Evolutionary conservation across 2,329 filamentous ascomycete genomes (phyloP).

Genomic region (Aspergillus jensenii): DNA sequence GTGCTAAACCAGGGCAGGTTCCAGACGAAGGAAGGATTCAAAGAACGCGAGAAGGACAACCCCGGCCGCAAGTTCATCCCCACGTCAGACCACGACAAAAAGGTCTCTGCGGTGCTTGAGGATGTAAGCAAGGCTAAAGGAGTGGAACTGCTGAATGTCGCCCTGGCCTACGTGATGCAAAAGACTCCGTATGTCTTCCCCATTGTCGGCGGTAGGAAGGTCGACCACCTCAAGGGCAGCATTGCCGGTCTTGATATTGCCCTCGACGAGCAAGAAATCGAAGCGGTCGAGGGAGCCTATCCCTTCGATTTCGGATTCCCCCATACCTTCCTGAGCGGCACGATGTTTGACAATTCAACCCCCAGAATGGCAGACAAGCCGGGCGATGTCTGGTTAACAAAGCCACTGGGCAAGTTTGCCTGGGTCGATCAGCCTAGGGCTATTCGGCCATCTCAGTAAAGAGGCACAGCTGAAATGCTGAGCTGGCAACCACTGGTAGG

Average conservation of each 20-base stretch:
- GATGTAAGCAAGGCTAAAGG: neutral
- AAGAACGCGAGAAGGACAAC: slow-evolving; percentile 26
- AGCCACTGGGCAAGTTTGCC: too few species aligned
- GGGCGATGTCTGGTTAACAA: too few species aligned
- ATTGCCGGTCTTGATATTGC: slow-evolving; percentile 54
- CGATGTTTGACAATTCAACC: too few species aligned
- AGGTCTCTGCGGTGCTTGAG: slow-evolving; percentile 15
- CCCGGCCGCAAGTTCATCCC: slow-evolving; percentile 21
- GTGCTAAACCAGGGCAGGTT: slow-evolving; percentile 33
- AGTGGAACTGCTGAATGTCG: slow-evolving; percentile 24
- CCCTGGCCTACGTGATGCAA: slow-evolving; percentile 52
- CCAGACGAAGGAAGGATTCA: slow-evolving; percentile 39
- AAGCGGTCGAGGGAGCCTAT: neutral
- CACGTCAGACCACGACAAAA: slow-evolving; percentile 12
- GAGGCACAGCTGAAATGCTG: too few species aligned
- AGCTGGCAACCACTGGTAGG: too few species aligned
- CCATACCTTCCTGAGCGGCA: too few species aligned
- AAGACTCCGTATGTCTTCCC: slow-evolving; percentile 57
- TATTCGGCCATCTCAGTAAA: too few species aligned
- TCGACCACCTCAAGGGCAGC: slow-evolving; percentile 56
- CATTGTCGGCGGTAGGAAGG: slow-evolving; percentile 53
- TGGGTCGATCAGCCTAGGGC: too few species aligned
- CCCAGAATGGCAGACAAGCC: too few species aligned
- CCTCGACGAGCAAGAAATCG: neutral
- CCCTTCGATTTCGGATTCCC: slow-evolving; percentile 1